Base-by-base conservation (phyloP, 371 early-diverging fungal species). In the Apophysomyces ossiformis region DNA sequence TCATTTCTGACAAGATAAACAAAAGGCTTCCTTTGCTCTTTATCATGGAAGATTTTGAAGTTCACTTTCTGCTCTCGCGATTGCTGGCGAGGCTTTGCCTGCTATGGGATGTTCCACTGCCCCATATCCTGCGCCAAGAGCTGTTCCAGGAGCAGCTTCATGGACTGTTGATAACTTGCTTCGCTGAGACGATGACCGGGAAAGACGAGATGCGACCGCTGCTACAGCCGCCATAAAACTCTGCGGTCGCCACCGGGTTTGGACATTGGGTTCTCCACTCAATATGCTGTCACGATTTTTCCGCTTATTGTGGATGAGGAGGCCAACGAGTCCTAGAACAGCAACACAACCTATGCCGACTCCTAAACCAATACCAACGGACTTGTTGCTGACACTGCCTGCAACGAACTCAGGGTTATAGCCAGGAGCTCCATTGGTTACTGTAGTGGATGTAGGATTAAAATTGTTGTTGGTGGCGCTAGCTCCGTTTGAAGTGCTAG, bases 291-390 rank as follows among this genome's bases (percentile, higher is more conserved):
- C 18, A 1, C 9, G 21, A 18, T 21, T 16, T 18, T 58, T 43
- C 13, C 58, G 44, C 12, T 37, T 32, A 5, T 21, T 32, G 7
- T 65, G 65, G 18, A 65, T 37, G 4, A 65, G 37, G 8, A 65
- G 38, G 12, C 65, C 58, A 37, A 44, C 45, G 15, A 65, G 41
- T 7, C 57, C 45, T 8, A 65, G 16, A 5, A 50, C 65, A 6
- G 65, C 65, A 37, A 65, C 21, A n/a, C 65, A 57, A 36, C 58
- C 65, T 32, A 65, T 65, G 13, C 65, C 59, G 13, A 65, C 32
- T 7, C 65, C 65, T 36, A 65, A 32, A 21, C 65, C 65, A n/a
- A 65, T 36, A 18, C 59, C 65, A 58, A 58, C 35, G 7, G 41
- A 32, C 18, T 46, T 43, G 36, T 65, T 58, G 12, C 21, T 58